These are phyloP conservation scores for Penicillium coffeae DNA, from an alignment of 495 filamentous ascomycete species.

Conservation along the genomic window DNA sequence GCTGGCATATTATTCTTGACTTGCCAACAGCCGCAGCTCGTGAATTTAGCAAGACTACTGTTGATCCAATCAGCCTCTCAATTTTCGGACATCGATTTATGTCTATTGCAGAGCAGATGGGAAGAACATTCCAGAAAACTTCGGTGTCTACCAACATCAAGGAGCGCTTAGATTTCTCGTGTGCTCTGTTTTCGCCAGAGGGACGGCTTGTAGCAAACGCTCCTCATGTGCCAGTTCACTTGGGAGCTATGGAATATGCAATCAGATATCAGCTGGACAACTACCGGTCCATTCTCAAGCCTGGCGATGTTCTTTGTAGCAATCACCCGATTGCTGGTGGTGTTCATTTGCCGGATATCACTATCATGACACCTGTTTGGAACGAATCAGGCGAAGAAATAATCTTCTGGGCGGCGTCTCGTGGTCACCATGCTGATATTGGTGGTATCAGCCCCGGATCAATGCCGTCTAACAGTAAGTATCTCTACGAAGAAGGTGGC, in stretches of 20 bases:
- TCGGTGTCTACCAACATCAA: constrained; percentile 92
- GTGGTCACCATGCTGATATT: constrained; percentile 84
- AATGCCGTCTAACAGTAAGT: constrained; percentile 89
- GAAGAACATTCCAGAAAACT: constrained; percentile 81
- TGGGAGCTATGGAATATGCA: constrained; percentile 66
- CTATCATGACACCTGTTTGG: constrained; percentile 84
- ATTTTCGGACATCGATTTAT: constrained; percentile 93
- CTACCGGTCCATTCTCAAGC: constrained; percentile 80
- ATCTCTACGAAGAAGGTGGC: constrained; percentile 87
- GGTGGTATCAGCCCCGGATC: constrained; percentile 88
- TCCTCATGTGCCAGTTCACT: constrained; percentile 75
- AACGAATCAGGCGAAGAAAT: constrained; percentile 46
- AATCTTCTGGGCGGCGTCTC: constrained; percentile 81
- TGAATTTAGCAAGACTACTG: constrained; percentile 48
- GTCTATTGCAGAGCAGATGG: constrained; percentile 91
- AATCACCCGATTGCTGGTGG: constrained; percentile 93
- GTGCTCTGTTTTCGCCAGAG: constrained; percentile 77
- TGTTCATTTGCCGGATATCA: constrained; percentile 82
- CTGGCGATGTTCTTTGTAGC: constrained; percentile 84
- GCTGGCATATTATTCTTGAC: constrained; percentile 68
- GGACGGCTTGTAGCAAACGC: constrained; percentile 81
- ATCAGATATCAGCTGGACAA: constrained; percentile 63
- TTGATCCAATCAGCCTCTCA: constrained; percentile 77
- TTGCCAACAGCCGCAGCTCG: constrained; percentile 63
- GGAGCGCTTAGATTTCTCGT: constrained; percentile 87